These are phyloP conservation scores for Pseudognaphalium luteoalbum DNA, from an alignment of 129 eudicot species.

Conservation along the genomic window DNA sequence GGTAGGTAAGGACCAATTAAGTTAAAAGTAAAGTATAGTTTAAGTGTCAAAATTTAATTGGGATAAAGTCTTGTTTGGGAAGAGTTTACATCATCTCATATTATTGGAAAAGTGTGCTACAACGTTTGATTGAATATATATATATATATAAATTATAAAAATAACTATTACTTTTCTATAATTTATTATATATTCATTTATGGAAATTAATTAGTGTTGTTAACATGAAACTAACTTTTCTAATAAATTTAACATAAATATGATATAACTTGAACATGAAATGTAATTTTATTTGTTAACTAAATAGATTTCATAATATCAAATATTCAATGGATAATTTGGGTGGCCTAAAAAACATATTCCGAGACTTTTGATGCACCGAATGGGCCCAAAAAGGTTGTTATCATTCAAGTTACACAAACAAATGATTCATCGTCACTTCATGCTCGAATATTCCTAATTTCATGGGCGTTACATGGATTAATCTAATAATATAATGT, in stretches of 20 bases:
- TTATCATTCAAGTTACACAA: slow-evolving; percentile 22
- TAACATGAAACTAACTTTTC: background rate
- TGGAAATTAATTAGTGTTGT: background rate
- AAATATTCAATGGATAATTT: background rate
- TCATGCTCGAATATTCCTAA: slow-evolving; percentile 4
- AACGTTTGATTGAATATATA: background rate
- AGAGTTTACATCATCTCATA: slow-evolving; percentile 29
- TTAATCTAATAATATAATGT: background rate
- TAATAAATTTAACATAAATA: background rate
- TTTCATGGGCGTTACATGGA: background rate
- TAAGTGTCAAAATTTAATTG: slow-evolving; percentile 20
- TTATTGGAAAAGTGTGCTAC: slow-evolving; percentile 3
- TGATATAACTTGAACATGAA: background rate
- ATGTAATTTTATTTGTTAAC: background rate
- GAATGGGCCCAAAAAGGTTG: slow-evolving; percentile 30
- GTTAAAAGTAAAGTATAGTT: slow-evolving; percentile 15
- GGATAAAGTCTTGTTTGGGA: slow-evolving; percentile 19
- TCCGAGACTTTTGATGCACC: slow-evolving; percentile 19
- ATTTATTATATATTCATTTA: too few relatives aligned
- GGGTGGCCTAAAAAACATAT: slow-evolving; percentile 19
- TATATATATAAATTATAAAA: too few relatives aligned
- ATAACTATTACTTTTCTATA: too few relatives aligned
- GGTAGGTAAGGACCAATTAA: slow-evolving; percentile 41
- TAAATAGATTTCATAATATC: background rate
- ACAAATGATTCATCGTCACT: slow-evolving; percentile 15